Base-by-base conservation (phyloP, 2,329 filamentous ascomycete genomes). In the Epichloe elymi region DNA sequence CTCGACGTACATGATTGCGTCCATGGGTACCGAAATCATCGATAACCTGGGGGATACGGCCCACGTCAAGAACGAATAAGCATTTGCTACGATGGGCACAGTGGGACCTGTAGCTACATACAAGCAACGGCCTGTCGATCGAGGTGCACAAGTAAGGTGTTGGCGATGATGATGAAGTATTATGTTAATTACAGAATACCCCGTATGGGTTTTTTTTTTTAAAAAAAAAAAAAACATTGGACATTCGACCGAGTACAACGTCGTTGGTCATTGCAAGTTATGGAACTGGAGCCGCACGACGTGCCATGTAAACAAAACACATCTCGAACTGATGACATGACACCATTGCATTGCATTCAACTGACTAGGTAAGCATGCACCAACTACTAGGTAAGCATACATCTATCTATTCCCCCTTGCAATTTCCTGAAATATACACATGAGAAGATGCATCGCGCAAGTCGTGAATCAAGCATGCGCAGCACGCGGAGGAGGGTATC, bases 1-100 rank as follows among this genome's bases (percentile, higher is more conserved):
- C 36, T 71, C 78, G 0, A 59, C 71, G 3, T 74, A 76, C 62
- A 75, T 81, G 67, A 67, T 75, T 50, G 73, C 68, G 58, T 63
- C 62, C 4, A 60, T 79, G 42, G 76, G 76, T 26, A 55, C 60
- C 46, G 74, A 79, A 51, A 71, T 80, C 49, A 51, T 79, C 48
- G 60, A 71, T 15, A 73, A 68, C 0, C 63, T 80, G 36, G 64
- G 67, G 4, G 57, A 59, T 6, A 68, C 70, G 1, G 67, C 70
- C 2, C 61, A 62, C 26, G 53, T 60, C 51, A 76, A 75, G 60
- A 59, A 58, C 5, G 70, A 74, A 23, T 75, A 66, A 35, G 10
- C 4, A 12, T 8, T 10, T 15, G 10, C 0, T 4, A 30, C 3
- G 8, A 30, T 11, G 26, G 26, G 3, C 8, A 30, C 26, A 30